phyloP scores from a whole-genome alignment of 768 basidiomycete species.

The Kondoa malvinella region DNA sequence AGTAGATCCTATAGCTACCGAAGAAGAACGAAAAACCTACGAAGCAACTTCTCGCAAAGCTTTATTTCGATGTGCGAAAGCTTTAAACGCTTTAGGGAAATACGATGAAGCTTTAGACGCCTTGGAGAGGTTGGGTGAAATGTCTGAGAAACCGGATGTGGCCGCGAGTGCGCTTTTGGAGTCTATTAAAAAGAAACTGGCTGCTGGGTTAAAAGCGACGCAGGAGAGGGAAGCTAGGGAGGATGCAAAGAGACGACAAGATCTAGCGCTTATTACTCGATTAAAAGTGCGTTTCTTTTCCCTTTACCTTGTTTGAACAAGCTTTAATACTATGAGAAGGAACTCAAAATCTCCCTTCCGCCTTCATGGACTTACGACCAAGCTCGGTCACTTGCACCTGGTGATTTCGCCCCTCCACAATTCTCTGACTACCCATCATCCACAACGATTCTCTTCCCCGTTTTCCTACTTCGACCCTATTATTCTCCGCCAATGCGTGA shows the following conservation, averaged over 20 bases:
- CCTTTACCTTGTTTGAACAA: background rate
- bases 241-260: constrained; percentile 35
- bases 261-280: constrained; percentile 43
- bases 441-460: constrained; percentile 57
- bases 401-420: constrained; percentile 37
- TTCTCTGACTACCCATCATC: constrained; percentile 29
- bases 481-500: constrained; percentile 58
- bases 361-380: constrained; percentile 4
- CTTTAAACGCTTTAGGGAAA: constrained; percentile 55
- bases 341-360: constrained; percentile 8
- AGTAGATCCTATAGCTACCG: constrained; percentile 14
- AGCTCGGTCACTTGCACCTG: constrained; percentile 37
- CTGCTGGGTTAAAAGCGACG: constrained; percentile 21
- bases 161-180: constrained; percentile 32
- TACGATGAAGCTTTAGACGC: constrained; percentile 70
- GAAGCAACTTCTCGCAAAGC: constrained; percentile 61
- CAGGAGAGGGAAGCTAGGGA: constrained; percentile 29
- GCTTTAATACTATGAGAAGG: constrained; percentile 1
- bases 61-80: constrained; percentile 64
- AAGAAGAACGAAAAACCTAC: constrained; percentile 25
- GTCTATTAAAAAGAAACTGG: constrained; percentile 35
- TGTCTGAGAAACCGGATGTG: constrained; percentile 38
- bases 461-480: constrained; percentile 86
- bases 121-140: constrained; percentile 47
- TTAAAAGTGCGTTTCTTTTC: constrained; percentile 30